phyloP scores from a whole-genome alignment of 345 rosid genomes.

The Odontarrhena argentea region DNA sequence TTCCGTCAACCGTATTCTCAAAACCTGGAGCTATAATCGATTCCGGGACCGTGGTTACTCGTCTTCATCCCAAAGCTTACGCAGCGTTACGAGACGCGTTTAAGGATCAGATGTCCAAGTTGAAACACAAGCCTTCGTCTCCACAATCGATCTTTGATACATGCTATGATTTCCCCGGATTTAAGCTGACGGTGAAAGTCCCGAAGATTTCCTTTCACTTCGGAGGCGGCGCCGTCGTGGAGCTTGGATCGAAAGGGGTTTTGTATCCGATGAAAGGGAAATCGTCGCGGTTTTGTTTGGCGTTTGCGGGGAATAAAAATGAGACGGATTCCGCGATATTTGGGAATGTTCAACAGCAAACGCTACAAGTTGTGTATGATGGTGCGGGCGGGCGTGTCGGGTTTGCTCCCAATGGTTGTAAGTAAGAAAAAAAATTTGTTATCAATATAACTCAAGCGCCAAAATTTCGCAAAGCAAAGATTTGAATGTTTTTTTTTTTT shows the following conservation, averaged over 20 bases:
- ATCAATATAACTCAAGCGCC: too few relatives aligned
- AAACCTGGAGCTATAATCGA: slow-evolving; percentile 28
- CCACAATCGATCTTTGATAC: slow-evolving; percentile 63
- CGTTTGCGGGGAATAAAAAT: slow-evolving; percentile 68
- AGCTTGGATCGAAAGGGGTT: slow-evolving; percentile 51
- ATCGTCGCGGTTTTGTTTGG: slow-evolving; percentile 70
- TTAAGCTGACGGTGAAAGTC: slow-evolving; percentile 33
- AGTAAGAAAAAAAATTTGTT: slow-evolving; percentile 27
- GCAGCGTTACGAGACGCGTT: slow-evolving; percentile 47
- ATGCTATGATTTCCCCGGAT: slow-evolving; percentile 58
- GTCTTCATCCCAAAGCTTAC: slow-evolving; percentile 20
- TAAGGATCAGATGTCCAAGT: slow-evolving; percentile 41
- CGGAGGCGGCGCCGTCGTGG: slow-evolving; percentile 49
- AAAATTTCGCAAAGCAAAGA: too few relatives aligned
- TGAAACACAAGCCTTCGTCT: slow-evolving; percentile 50
- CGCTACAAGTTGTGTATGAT: slow-evolving; percentile 73
- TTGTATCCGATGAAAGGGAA: slow-evolving; percentile 37
- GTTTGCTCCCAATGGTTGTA: slow-evolving; percentile 63
- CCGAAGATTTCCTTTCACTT: slow-evolving; percentile 61
- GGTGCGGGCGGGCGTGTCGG: slow-evolving; percentile 62
- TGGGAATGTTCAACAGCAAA: slow-evolving; percentile 78
- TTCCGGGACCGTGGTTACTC: too few relatives aligned
- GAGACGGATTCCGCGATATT: slow-evolving; percentile 51
- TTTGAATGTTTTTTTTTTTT: neutral
- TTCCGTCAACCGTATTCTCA: slow-evolving; percentile 48